Base-by-base conservation (phyloP, 768 basidiomycete genomes). In the Gloeophyllum trabeum region DNA sequence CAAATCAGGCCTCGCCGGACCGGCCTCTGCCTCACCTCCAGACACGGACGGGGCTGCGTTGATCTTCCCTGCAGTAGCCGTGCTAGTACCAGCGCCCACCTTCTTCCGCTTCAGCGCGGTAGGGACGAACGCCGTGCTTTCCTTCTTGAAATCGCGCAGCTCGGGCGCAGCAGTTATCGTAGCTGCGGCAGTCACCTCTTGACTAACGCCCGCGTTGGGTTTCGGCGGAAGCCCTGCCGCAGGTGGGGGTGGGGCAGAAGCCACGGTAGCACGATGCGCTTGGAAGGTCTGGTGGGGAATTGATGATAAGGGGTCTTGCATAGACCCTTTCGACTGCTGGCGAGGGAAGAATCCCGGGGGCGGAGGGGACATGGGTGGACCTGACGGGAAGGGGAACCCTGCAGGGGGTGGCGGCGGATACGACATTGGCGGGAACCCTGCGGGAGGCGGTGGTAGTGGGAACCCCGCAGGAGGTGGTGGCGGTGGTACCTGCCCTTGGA, bases 121-220 rank as follows among this genome's bases (percentile, higher is more conserved):
- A 3, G 96, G 96, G 3, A 97, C 76, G 53, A 99, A 98, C 0
- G 86, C 78, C 1, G 90, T 94, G 6, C 86, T 84, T 58, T 99
- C 96, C 60, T 90, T 92, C 65, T 92, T 90, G 46, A 98, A 68
- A 61, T 99, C 90, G 12, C 94, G 84, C 40, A 99, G 61, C 55
- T 90, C 72, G 3, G 96, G 90, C 35, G 69, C 89, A 2, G 92
- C 91, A 18, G 76, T 81, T 40, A 97, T 79, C 2, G 75, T 84
- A 1, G 87, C 89, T 5, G 73, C 63, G 1, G 66, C 67, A 13
- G 68, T 46, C 35, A 60, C 63, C 6, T 67, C 60, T 6, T 61
- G 45, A 2, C 49, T 39, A 13, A 59, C 48, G 10, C 53, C 55
- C 12, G 60, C 48, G 20, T 52, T 55, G 19, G 64, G 66, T 42